A percentile compares a stretch with the other conserved stretches of the same genome.
Conservation (phyloP, 495 filamentous ascomycete genomes). For the Aspergillus coremiiformis region DNA sequence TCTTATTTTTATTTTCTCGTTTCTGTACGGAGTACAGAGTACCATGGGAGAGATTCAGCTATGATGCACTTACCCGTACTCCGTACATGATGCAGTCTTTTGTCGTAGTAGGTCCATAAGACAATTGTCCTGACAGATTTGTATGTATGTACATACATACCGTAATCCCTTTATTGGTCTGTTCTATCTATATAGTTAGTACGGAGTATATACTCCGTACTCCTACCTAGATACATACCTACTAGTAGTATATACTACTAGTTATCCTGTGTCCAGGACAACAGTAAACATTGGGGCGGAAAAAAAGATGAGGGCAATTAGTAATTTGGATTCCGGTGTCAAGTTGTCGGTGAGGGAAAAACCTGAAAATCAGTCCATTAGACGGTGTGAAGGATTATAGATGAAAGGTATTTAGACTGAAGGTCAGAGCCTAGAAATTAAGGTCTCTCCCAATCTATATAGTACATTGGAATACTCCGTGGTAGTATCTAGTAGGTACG, state of each 20-base stretch:
- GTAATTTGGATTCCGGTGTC: constrained; percentile 1
- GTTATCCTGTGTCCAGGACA: too few relatives aligned
- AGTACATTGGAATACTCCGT: background rate
- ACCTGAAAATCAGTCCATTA: background rate
- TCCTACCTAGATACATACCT: too few relatives aligned
- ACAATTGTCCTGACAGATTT: too few relatives aligned
- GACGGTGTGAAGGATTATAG: background rate
- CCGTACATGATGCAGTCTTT: constrained; percentile 10
- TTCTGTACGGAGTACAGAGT: background rate
- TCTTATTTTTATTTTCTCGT: constrained; percentile 4
- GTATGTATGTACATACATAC: too few relatives aligned
- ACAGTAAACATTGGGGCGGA: background rate
- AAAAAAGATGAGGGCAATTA: too few relatives aligned
- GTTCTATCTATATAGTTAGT: too few relatives aligned
- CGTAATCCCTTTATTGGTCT: background rate
- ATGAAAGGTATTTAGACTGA: background rate
- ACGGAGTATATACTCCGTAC: background rate
- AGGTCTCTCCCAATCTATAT: background rate
- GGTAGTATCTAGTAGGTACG: too few relatives aligned
- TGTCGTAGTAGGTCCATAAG: too few relatives aligned
- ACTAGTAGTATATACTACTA: too few relatives aligned
- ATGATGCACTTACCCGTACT: constrained; percentile 14
- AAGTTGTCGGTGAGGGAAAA: constrained; percentile 7
- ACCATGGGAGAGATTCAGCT: constrained; percentile 8
- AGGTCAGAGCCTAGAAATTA: constrained; percentile 3